Evolutionary conservation across 495 filamentous ascomycete species (phyloP).

Genomic region (Podospora appendiculata): DNA sequence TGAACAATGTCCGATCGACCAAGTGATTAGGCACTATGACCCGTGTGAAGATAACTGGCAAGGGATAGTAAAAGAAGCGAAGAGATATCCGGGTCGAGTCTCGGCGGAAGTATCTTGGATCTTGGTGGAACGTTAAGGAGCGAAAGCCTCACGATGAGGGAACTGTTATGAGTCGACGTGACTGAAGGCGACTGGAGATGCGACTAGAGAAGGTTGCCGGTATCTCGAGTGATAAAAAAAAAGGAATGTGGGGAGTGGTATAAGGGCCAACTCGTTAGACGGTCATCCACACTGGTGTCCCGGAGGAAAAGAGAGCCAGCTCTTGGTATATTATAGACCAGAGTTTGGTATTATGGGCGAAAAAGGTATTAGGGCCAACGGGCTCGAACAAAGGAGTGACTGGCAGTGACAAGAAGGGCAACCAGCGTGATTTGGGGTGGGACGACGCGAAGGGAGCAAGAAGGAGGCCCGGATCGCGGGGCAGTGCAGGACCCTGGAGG

Average conservation of each 20-base stretch:
- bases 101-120: conserved; percentile 6
- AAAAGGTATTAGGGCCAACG: conserved; percentile 13
- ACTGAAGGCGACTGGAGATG: background rate
- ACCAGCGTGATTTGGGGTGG: conserved; percentile 25
- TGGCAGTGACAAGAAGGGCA: conserved; percentile 28
- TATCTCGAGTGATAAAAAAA: conserved; percentile 11
- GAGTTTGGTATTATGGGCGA: conserved; percentile 32
- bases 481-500: conserved; percentile 38
- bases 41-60: background rate
- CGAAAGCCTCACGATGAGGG: conserved; percentile 16
- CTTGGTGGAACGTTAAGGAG: conserved; percentile 15
- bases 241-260: conserved; percentile 40
- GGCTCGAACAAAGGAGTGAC: conserved; percentile 36
- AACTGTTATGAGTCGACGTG: background rate
- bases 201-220: conserved; percentile 16
- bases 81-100: conserved; percentile 14
- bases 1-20: conserved; percentile 6
- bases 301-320: conserved; percentile 40
- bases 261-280: conserved; percentile 33
- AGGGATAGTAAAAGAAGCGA: conserved; percentile 13
- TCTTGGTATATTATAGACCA: conserved; percentile 46
- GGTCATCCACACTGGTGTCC: conserved; percentile 32
- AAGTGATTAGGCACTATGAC: background rate
- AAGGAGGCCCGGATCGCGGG: conserved; percentile 30
- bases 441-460: conserved; percentile 28